phyloP scores from a whole-genome alignment of 345 rosid genomes.

The Cardamine chenopodiifolia region DNA sequence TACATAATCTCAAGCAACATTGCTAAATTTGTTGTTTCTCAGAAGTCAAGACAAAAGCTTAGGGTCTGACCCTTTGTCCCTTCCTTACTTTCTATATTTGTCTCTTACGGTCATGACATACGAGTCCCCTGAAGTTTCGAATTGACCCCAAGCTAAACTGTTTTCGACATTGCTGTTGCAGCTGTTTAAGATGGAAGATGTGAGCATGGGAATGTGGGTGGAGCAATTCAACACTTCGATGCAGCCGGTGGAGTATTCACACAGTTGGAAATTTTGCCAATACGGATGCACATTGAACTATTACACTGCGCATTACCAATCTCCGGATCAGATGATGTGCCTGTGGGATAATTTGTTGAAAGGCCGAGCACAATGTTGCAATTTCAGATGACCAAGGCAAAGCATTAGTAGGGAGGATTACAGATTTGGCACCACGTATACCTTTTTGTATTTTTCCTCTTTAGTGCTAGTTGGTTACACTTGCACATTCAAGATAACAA shows the following conservation, averaged over 20 bases:
- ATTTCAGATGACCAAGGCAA: constrained; percentile 62
- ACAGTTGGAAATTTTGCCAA: constrained; percentile 94
- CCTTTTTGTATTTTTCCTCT: background rate
- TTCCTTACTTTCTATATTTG: background rate
- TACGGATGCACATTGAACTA: constrained; percentile 89
- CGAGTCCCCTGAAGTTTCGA: background rate
- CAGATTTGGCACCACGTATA: background rate
- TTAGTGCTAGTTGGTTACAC: constrained; percentile 20
- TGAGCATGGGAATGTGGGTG: constrained; percentile 99
- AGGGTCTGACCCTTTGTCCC: constrained; percentile 46
- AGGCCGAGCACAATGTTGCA: constrained; percentile 81
- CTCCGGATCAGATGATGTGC: constrained; percentile 92
- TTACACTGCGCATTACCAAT: constrained; percentile 92
- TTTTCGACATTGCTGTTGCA: constrained; percentile 42
- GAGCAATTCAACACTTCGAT: constrained; percentile 68
- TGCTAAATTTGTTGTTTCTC: constrained; percentile 62
- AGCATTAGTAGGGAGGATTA: background rate
- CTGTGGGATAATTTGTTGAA: constrained; percentile 84
- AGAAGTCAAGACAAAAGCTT: constrained; percentile 64
- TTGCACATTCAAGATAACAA: background rate
- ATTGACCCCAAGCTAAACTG: background rate
- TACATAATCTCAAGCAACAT: constrained; percentile 77
- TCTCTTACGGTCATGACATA: background rate
- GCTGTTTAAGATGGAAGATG: constrained; percentile 99
- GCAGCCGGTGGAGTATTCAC: constrained; percentile 77